Evolutionary conservation across 768 basidiomycete species (phyloP).

Genomic region (Paxillus ammoniavirescens): DNA sequence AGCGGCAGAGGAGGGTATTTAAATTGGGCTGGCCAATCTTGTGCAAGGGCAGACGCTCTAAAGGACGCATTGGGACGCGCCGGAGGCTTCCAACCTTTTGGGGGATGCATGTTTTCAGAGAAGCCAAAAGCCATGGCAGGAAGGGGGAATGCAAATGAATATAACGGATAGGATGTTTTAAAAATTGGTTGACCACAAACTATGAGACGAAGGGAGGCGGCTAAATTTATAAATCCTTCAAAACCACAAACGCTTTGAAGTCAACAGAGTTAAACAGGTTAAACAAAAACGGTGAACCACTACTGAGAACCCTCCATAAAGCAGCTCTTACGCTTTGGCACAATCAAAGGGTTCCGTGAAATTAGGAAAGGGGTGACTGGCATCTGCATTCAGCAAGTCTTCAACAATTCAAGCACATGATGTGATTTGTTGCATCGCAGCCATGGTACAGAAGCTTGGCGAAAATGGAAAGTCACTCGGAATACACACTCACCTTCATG

Average conservation of each 20-base stretch:
- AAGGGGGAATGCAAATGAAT: background rate
- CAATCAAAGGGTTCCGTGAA: background rate
- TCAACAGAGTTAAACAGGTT: slow-evolving; percentile 1
- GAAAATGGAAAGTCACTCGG: background rate
- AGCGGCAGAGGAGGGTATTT: background rate
- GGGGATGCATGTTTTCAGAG: background rate
- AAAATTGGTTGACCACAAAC: background rate
- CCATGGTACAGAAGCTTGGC: slow-evolving; percentile 1
- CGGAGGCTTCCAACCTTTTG: background rate
- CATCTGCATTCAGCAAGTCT: background rate
- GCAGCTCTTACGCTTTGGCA: too few relatives aligned
- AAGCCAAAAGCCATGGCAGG: background rate
- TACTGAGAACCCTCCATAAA: background rate
- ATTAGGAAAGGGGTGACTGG: background rate
- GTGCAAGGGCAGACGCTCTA: background rate
- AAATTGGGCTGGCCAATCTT: background rate
- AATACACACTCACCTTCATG: slow-evolving; percentile 2
- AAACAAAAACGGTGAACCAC: background rate
- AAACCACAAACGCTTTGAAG: slow-evolving; percentile 1
- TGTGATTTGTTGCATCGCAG: background rate
- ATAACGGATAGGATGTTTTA: background rate
- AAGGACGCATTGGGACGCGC: background rate
- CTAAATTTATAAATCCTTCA: background rate
- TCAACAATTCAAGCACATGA: background rate
- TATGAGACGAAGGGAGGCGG: too few relatives aligned